These are phyloP conservation scores for Colletotrichum sp. DNA, from an alignment of 2,329 filamentous ascomycete genomes.

Conservation along the genomic window DNA sequence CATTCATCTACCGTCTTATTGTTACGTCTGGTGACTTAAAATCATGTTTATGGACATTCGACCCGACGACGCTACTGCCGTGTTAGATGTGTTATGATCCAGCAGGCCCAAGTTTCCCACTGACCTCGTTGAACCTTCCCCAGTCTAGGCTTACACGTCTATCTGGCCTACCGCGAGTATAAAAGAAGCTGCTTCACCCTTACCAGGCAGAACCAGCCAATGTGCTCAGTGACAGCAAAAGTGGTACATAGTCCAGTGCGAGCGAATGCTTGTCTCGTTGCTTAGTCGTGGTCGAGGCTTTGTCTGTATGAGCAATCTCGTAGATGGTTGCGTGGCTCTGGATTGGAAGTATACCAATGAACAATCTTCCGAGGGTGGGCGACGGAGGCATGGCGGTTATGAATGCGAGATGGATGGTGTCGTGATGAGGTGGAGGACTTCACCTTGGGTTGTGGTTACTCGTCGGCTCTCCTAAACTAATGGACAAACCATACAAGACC, in stretches of 20 bases:
- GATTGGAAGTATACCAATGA: not conserved
- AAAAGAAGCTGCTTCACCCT: not conserved
- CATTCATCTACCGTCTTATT: not conserved
- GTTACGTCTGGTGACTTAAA: not conserved
- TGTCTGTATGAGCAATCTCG: not conserved
- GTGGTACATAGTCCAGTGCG: not conserved
- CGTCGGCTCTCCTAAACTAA: too few relatives aligned
- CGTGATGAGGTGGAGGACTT: not conserved
- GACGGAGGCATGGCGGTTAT: not conserved
- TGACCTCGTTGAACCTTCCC: accelerated
- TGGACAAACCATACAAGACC: too few relatives aligned
- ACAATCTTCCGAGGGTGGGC: not conserved
- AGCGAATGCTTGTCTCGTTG: not conserved
- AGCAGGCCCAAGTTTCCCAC: not conserved
- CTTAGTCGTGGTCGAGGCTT: not conserved
- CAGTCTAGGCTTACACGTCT: not conserved
- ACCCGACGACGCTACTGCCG: not conserved
- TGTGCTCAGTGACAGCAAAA: not conserved
- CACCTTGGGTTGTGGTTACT: not conserved
- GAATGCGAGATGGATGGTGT: not conserved
- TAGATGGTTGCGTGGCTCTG: not conserved
- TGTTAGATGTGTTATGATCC: not conserved
- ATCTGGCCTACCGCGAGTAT: not conserved
- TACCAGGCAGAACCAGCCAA: not conserved
- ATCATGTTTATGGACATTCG: accelerated